phyloP scores from a whole-genome alignment of 495 filamentous ascomycete genomes.

The Amorphotheca resinae region DNA sequence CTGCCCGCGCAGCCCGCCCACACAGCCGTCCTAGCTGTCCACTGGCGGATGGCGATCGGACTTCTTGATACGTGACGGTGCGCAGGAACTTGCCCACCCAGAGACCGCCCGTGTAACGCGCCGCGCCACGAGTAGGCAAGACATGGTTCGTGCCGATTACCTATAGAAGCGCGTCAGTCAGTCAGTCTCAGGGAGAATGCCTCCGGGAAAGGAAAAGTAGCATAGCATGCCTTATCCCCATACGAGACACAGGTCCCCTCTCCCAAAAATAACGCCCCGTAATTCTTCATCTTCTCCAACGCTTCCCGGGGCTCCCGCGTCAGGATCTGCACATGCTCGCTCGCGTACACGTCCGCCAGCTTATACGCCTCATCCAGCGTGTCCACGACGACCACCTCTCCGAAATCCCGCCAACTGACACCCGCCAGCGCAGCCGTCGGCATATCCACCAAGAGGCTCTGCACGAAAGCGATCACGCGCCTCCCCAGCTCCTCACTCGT shows the following conservation, averaged over 20 bases:
- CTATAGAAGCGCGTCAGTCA: slow-evolving; percentile 8
- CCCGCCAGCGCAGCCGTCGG: slow-evolving; percentile 32
- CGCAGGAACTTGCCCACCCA: slow-evolving; percentile 42
- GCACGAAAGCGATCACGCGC: slow-evolving; percentile 28
- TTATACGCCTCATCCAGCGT: slow-evolving; percentile 33
- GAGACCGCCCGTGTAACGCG: slow-evolving; percentile 36
- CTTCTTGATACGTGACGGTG: slow-evolving; percentile 42
- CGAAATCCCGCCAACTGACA: slow-evolving; percentile 34
- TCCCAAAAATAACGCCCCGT: slow-evolving; percentile 39
- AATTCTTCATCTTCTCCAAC: slow-evolving; percentile 37
- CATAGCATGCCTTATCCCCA: slow-evolving; percentile 36
- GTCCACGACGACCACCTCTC: slow-evolving; percentile 35
- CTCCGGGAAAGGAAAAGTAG: not conserved
- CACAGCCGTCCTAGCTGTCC: slow-evolving; percentile 38
- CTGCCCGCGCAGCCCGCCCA: slow-evolving; percentile 35
- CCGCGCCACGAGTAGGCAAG: slow-evolving; percentile 35
- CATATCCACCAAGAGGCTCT: slow-evolving; percentile 27
- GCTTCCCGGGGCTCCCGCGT: slow-evolving; percentile 35
- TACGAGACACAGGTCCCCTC: slow-evolving; percentile 42
- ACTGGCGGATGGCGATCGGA: slow-evolving; percentile 30
- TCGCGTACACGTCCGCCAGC: slow-evolving; percentile 38
- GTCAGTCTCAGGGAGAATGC: not conserved
- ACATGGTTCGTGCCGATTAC: slow-evolving; percentile 44
- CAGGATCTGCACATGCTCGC: slow-evolving; percentile 43
- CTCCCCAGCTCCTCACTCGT: slow-evolving; percentile 30